phyloP scores from a whole-genome alignment of 148 eudicot genomes.

The Vaccinium macrocarpon region DNA sequence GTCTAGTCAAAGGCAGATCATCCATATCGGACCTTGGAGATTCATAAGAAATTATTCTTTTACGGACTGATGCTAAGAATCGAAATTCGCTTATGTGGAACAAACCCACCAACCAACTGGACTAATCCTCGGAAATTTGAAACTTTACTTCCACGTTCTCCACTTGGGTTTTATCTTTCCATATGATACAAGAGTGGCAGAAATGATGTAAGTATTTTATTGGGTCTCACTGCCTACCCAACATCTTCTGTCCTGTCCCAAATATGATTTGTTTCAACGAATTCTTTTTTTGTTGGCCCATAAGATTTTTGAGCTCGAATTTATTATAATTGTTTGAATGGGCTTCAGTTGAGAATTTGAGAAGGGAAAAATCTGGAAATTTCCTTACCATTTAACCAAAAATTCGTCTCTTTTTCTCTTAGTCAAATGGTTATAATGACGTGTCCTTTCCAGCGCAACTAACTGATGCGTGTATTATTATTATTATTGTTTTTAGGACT shows the following conservation, averaged over 20 bases:
- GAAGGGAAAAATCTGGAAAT: background rate
- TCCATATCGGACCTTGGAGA: too few species aligned
- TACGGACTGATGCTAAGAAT: too few species aligned
- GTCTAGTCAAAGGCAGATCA: too few species aligned
- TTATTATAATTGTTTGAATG: background rate
- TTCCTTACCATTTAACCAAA: background rate
- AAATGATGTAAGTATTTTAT: background rate
- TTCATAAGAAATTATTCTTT: too few species aligned
- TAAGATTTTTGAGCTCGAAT: background rate
- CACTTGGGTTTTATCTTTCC: background rate
- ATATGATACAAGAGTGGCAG: background rate
- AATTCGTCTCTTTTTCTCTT: background rate
- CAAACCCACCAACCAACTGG: too few species aligned
- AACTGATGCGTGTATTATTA: too few species aligned
- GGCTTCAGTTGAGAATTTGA: background rate
- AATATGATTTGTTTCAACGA: background rate
- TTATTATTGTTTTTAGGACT: background rate
- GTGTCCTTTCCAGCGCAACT: background rate
- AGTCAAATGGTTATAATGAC: background rate
- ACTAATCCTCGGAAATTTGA: too few species aligned
- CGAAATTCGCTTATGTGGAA: too few species aligned
- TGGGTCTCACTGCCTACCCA: background rate
- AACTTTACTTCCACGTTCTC: constrained; percentile 7
- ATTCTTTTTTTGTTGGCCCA: background rate
- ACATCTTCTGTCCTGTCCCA: background rate